Evolutionary conservation across 108 stramenopile species (phyloP).

Genomic region (Conticribra weissflogii): DNA sequence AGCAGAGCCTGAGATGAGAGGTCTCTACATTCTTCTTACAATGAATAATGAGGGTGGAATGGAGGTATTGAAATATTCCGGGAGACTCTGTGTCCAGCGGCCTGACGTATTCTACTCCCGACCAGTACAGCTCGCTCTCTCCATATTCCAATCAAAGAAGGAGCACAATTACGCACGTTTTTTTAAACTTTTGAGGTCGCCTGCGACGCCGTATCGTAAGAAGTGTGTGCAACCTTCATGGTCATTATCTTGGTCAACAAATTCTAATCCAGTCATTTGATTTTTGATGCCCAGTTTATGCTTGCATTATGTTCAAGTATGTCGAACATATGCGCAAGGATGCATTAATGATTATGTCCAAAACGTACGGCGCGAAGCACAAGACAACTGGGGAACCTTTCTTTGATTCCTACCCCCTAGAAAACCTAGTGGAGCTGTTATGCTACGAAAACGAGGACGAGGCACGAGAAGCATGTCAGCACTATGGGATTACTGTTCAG

Average conservation of each 20-base stretch:
- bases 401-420: slow-evolving; percentile 81
- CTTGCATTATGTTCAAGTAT: slow-evolving; percentile 91
- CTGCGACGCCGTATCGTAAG: slow-evolving; percentile 73
- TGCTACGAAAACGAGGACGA: slow-evolving; percentile 87
- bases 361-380: slow-evolving; percentile 71
- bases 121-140: slow-evolving; percentile 85
- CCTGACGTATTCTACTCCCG: slow-evolving; percentile 77
- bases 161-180: slow-evolving; percentile 89
- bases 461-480: slow-evolving; percentile 70
- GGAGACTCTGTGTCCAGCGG: slow-evolving; percentile 62
- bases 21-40: slow-evolving; percentile 76
- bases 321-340: slow-evolving; percentile 83
- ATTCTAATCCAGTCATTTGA: too few species aligned
- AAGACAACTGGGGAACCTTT: slow-evolving; percentile 72
- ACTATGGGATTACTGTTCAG: slow-evolving; percentile 81
- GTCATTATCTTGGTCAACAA: slow-evolving; percentile 5
- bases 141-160: slow-evolving; percentile 82
- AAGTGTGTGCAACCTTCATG: not conserved
- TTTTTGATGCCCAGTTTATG: slow-evolving; percentile 52
- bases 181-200: slow-evolving; percentile 66
- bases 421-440: slow-evolving; percentile 60
- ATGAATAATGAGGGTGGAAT: slow-evolving; percentile 91
- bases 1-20: slow-evolving; percentile 91
- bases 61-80: slow-evolving; percentile 90
- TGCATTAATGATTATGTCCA: slow-evolving; percentile 79